Evolutionary conservation across 2,329 filamentous ascomycete genomes (phyloP).

Genomic region (Emmonsiellopsis sp.): DNA sequence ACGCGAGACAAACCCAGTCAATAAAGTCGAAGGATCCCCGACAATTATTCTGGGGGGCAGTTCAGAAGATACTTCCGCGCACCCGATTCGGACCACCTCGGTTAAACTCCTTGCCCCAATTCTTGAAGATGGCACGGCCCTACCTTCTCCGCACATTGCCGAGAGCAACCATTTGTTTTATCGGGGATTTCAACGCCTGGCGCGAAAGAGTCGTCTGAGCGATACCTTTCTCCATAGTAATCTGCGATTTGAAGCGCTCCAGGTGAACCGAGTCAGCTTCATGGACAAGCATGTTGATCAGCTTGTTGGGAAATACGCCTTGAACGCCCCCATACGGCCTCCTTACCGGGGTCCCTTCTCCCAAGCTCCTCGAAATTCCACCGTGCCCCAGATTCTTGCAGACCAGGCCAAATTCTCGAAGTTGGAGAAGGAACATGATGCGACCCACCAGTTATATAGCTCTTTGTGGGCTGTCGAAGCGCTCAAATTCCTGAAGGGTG

Average conservation of each 20-base stretch:
- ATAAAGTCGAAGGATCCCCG: constrained; percentile 32
- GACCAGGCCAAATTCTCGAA: constrained; percentile 31
- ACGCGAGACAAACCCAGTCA: constrained; percentile 44
- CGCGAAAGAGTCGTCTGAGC: constrained; percentile 42
- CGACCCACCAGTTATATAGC: constrained; percentile 58
- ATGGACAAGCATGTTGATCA: constrained; percentile 66
- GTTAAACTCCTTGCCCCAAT: constrained; percentile 25
- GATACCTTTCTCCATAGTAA: constrained; percentile 82
- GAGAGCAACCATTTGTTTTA: constrained; percentile 74
- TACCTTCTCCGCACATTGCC: constrained; percentile 29
- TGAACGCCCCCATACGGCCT: constrained; percentile 61
- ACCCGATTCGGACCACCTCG: constrained; percentile 18
- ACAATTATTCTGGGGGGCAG: constrained; percentile 11
- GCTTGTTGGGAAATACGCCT: constrained; percentile 75
- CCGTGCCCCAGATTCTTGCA: constrained; percentile 52
- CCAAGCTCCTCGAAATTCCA: constrained; percentile 62
- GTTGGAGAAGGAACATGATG: constrained; percentile 69
- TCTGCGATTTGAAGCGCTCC: constrained; percentile 78
- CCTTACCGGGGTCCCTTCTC: constrained; percentile 62
- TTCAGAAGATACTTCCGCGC: constrained; percentile 12
- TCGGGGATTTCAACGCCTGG: constrained; percentile 65
- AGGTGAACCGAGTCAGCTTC: constrained; percentile 69
- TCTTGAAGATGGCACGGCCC: constrained; percentile 34
- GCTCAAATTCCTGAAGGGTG: constrained; percentile 51
- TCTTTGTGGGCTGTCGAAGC: constrained; percentile 56